Evolutionary conservation across 2,329 filamentous ascomycete species (phyloP).

Genomic region (Nigrospora sphaerica): DNA sequence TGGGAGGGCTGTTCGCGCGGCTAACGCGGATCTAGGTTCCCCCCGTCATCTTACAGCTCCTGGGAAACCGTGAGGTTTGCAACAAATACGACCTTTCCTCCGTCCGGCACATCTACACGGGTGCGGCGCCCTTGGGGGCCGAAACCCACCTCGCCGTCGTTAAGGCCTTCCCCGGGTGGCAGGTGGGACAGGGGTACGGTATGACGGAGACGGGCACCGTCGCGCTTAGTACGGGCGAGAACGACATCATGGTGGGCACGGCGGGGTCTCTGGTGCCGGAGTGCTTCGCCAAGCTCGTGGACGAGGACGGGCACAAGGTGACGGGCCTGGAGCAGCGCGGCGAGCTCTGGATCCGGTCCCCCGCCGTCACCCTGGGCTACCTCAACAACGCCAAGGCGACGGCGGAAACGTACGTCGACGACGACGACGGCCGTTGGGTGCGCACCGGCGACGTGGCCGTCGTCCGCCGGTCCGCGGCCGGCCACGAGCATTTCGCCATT

Average conservation of each 20-base stretch:
- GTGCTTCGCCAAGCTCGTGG: conserved; percentile 58
- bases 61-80: conserved; percentile 54
- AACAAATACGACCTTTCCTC: conserved; percentile 65
- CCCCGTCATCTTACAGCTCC: conserved; percentile 72
- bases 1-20: too few relatives aligned
- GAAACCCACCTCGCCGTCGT: conserved; percentile 58
- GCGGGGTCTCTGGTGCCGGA: conserved; percentile 65
- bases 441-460: conserved; percentile 80
- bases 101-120: conserved; percentile 60
- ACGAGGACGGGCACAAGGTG: conserved; percentile 62
- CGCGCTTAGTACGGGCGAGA: conserved; percentile 49
- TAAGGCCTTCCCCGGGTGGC: conserved; percentile 40
- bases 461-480: conserved; percentile 53
- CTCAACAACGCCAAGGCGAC: conserved; percentile 81
- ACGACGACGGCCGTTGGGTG: conserved; percentile 68
- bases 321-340: conserved; percentile 60
- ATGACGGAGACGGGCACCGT: conserved; percentile 74
- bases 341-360: conserved; percentile 72
- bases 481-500: conserved; percentile 76
- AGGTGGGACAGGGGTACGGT: conserved; percentile 63
- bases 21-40: conserved; percentile 49
- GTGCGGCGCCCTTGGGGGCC: conserved; percentile 69
- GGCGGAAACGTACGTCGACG: conserved; percentile 64
- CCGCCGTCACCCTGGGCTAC: conserved; percentile 74
- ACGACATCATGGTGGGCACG: conserved; percentile 65